Evolutionary conservation across 2,329 filamentous ascomycete species (phyloP).

Genomic region (Lithohypha guttulata): DNA sequence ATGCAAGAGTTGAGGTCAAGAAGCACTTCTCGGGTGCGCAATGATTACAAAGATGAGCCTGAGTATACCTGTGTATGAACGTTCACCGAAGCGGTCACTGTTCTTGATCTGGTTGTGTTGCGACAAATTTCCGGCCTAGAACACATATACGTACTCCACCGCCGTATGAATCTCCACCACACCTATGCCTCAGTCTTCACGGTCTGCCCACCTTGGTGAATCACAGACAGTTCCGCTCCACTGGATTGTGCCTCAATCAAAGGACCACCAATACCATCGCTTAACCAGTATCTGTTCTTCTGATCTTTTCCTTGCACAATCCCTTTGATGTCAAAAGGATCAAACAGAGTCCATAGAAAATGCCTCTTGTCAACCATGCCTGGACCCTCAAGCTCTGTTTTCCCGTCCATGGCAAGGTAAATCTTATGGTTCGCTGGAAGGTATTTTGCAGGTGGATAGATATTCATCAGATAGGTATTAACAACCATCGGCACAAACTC

Average conservation of each 20-base stretch:
- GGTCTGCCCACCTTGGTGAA: too few relatives aligned
- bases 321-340: constrained; percentile 34
- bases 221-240: too few relatives aligned
- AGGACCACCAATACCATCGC: constrained; percentile 19
- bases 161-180: too few relatives aligned
- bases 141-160: too few relatives aligned
- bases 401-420: constrained; percentile 42
- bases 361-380: constrained; percentile 39
- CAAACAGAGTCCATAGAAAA: constrained; percentile 34
- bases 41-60: neutral
- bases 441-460: constrained; percentile 41
- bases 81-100: too few relatives aligned
- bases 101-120: too few relatives aligned
- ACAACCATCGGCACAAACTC: constrained; percentile 42
- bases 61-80: too few relatives aligned
- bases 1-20: constrained; percentile 1
- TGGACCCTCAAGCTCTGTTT: constrained; percentile 41
- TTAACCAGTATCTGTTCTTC: constrained; percentile 33
- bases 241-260: neutral
- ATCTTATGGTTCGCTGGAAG: constrained; percentile 41
- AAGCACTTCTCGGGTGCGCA: neutral
- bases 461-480: constrained; percentile 42
- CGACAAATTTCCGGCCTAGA: too few relatives aligned
- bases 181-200: too few relatives aligned
- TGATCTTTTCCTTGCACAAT: constrained; percentile 28